These are phyloP conservation scores for Beauveria australis DNA, from an alignment of 2,329 filamentous ascomycete genomes.

Conservation along the genomic window DNA sequence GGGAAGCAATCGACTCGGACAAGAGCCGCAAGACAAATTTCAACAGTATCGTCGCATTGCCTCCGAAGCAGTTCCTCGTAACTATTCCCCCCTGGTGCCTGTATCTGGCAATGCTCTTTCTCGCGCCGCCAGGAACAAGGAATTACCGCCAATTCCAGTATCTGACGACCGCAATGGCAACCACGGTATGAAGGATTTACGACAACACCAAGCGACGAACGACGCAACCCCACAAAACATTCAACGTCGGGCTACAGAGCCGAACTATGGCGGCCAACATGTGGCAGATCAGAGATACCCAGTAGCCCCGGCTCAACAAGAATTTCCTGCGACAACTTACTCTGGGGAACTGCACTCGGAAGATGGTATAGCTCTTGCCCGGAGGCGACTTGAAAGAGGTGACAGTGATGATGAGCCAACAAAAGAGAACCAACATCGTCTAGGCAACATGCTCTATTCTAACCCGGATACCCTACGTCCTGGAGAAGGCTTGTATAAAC, in stretches of 20 bases:
- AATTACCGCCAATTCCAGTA: conserved; percentile 20
- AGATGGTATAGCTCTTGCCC: conserved; percentile 7
- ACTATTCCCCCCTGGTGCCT: background rate
- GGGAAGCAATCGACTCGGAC: conserved; percentile 51
- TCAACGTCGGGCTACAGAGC: conserved; percentile 24
- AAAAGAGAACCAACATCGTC: conserved; percentile 25
- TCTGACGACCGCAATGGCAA: background rate
- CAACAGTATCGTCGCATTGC: conserved; percentile 4
- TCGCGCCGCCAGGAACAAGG: conserved; percentile 22
- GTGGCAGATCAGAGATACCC: conserved; percentile 21
- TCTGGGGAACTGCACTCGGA: conserved; percentile 16
- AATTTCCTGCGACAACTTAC: background rate
- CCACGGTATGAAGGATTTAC: background rate
- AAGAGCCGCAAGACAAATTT: conserved; percentile 37
- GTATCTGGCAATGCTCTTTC: conserved; percentile 12
- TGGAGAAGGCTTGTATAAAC: conserved; percentile 49
- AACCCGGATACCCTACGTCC: conserved; percentile 35
- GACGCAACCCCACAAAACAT: conserved; percentile 14
- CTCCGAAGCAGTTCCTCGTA: background rate
- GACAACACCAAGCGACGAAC: background rate
- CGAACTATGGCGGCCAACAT: conserved; percentile 19
- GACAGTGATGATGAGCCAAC: conserved; percentile 22
- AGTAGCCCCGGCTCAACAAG: background rate
- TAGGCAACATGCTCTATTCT: conserved; percentile 35
- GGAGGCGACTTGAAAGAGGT: conserved; percentile 21